Percentiles rank a stretch among this genome's conserved stretches.
Conservation (phyloP, 1,139 yeast species). For the Arxiozyma heterogenica region DNA sequence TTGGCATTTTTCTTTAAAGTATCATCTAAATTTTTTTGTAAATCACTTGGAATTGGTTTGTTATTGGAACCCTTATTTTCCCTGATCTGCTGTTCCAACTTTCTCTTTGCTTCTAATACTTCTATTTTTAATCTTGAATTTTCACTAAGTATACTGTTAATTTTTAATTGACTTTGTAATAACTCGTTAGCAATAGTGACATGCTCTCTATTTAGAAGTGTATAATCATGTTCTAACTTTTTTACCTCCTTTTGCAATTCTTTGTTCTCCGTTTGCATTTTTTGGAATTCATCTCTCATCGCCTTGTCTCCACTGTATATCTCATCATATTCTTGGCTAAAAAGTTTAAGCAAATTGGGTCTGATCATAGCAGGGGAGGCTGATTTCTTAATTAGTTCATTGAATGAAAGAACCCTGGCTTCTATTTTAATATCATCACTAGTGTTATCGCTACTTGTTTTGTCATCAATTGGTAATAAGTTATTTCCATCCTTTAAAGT, state of each 20-base stretch:
- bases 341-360: conserved; percentile 63
- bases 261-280: conserved; percentile 56
- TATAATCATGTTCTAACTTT: conserved; percentile 61
- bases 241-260: conserved; percentile 66
- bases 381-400: conserved; percentile 33
- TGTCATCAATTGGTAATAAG: background rate
- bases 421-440: background rate
- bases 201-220: conserved; percentile 70
- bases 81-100: conserved; percentile 27
- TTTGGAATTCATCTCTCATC: conserved; percentile 61
- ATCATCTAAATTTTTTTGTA: conserved; percentile 39
- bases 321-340: conserved; percentile 64
- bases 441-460: background rate
- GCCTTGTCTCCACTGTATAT: conserved; percentile 60
- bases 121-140: conserved; percentile 50
- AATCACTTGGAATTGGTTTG: conserved; percentile 31
- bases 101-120: conserved; percentile 40
- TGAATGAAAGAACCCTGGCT: background rate
- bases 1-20: conserved; percentile 51
- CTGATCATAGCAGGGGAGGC: conserved; percentile 32
- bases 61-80: conserved; percentile 23
- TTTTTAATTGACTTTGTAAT: conserved; percentile 51
- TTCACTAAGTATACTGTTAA: conserved; percentile 57
- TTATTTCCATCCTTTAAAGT: conserved; percentile 55
- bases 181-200: conserved; percentile 66